Evolutionary conservation across 2,329 filamentous ascomycete genomes (phyloP).

Genomic region (Tolypocladium sp.): DNA sequence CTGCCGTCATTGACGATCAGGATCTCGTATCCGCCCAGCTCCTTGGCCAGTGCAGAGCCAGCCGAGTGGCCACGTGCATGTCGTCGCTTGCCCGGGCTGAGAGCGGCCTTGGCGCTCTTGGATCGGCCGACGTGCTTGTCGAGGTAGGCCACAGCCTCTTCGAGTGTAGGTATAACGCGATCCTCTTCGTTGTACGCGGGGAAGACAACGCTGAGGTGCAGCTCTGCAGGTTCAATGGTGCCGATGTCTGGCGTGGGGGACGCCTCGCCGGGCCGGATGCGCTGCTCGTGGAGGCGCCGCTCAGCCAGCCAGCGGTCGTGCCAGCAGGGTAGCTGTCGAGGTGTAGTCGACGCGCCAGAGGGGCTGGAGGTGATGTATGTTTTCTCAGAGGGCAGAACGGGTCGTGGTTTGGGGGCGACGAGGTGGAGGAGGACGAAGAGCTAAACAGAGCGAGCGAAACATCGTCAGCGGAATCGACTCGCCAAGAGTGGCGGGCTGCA

Average conservation of each 20-base stretch:
- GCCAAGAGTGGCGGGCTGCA: too few species aligned
- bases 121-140: conserved; percentile 62
- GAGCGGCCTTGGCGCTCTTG: conserved; percentile 12
- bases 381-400: conserved; percentile 69
- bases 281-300: conserved; percentile 40
- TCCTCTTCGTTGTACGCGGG: conserved; percentile 93
- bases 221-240: conserved; percentile 61
- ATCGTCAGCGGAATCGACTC: conserved; percentile 4
- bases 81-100: conserved; percentile 19
- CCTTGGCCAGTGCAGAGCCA: not conserved
- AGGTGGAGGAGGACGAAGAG: conserved; percentile 60
- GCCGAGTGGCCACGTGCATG: conserved; percentile 17
- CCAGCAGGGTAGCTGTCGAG: conserved; percentile 70
- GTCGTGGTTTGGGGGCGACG: conserved; percentile 73
- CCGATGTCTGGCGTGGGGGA: conserved; percentile 37
- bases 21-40: conserved; percentile 72
- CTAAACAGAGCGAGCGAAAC: conserved; percentile 11
- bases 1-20: conserved; percentile 86
- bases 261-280: conserved; percentile 23
- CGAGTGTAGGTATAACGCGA: conserved; percentile 72
- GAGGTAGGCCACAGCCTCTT: conserved; percentile 83
- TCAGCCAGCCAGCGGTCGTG: conserved; percentile 64
- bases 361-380: conserved; percentile 68
- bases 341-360: conserved; percentile 29
- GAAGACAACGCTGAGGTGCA: conserved; percentile 87